Percentiles rank a stretch among this genome's conserved stretches.
phyloP scores from a whole-genome alignment of 257 asterid species.

The Rhazya stricta region DNA sequence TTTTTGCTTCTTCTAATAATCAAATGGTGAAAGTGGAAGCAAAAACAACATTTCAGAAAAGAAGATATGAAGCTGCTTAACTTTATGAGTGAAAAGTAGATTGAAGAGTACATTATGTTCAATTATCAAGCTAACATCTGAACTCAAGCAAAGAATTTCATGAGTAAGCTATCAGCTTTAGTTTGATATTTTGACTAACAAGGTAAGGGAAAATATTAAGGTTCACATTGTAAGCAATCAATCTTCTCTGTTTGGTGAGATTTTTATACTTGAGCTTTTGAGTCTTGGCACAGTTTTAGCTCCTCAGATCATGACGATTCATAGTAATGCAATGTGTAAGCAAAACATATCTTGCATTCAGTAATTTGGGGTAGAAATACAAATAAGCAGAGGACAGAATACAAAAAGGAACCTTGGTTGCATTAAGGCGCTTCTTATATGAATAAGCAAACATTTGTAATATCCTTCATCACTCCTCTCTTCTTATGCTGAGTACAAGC shows the following conservation, averaged over 20 bases:
- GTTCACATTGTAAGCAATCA: background rate
- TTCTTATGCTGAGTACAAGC: constrained; percentile 13
- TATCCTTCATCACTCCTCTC: constrained; percentile 15
- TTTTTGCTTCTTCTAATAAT: constrained; percentile 16
- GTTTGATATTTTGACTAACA: background rate
- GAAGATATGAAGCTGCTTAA: background rate
- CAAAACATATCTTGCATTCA: background rate
- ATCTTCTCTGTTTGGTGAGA: background rate
- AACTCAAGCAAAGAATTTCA: background rate
- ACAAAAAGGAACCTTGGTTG: constrained; percentile 10
- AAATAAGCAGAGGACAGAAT: background rate
- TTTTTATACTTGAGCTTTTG: background rate
- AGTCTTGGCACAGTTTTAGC: background rate
- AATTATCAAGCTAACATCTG: background rate
- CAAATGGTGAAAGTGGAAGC: constrained; percentile 4
- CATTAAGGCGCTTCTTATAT: constrained; percentile 4
- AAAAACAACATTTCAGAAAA: constrained; percentile 5
- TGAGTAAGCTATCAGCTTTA: background rate
- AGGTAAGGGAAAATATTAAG: background rate
- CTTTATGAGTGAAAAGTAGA: background rate
- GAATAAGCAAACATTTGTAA: constrained; percentile 11
- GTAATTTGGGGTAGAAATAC: background rate
- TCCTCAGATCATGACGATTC: background rate
- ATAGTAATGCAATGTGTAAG: no score
- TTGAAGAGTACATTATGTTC: background rate